A percentile compares a stretch with the other conserved stretches of the same genome.
phyloP scores from a whole-genome alignment of 768 basidiomycete species.

The Kondoa subrosea region DNA sequence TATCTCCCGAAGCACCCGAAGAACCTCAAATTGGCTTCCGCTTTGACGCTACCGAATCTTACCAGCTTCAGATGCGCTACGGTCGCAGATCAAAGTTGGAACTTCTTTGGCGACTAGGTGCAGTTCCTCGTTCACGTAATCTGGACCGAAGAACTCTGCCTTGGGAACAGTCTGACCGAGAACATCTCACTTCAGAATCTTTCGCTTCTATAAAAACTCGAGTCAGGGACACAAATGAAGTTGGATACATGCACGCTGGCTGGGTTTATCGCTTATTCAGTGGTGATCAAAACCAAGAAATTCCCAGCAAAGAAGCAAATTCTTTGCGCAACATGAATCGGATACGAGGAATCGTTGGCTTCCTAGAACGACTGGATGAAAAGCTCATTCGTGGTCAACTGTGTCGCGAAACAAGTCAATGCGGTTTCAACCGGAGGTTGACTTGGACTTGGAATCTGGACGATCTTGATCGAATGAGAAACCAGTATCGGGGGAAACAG shows the following conservation, averaged over 20 bases:
- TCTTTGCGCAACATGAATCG: slow-evolving; percentile 27
- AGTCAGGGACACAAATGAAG: slow-evolving; percentile 5
- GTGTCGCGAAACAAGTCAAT: slow-evolving; percentile 8
- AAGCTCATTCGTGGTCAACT: slow-evolving; percentile 20
- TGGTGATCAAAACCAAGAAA: slow-evolving; percentile 25
- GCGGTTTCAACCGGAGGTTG: slow-evolving; percentile 21
- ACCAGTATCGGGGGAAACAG: background rate
- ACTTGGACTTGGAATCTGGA: slow-evolving; percentile 24
- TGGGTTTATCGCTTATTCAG: slow-evolving; percentile 30
- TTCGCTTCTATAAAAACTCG: slow-evolving; percentile 21
- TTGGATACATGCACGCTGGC: slow-evolving; percentile 24
- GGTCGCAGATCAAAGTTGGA: slow-evolving; percentile 30
- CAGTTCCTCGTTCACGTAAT: slow-evolving; percentile 27
- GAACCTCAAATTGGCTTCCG: slow-evolving; percentile 31
- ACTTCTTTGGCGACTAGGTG: slow-evolving; percentile 29
- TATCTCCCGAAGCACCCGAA: slow-evolving; percentile 26
- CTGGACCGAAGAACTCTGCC: slow-evolving; percentile 26
- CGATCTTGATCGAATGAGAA: slow-evolving; percentile 12
- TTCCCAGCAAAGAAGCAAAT: slow-evolving; percentile 20
- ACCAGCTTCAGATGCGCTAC: slow-evolving; percentile 29
- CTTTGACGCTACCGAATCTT: slow-evolving; percentile 26
- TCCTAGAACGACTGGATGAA: slow-evolving; percentile 27
- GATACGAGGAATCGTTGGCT: slow-evolving; percentile 27
- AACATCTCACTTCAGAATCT: slow-evolving; percentile 23
- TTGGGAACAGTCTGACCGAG: slow-evolving; percentile 28